Conservation (phyloP, 2,329 filamentous ascomycete species). For the Penicillium thymicola region DNA sequence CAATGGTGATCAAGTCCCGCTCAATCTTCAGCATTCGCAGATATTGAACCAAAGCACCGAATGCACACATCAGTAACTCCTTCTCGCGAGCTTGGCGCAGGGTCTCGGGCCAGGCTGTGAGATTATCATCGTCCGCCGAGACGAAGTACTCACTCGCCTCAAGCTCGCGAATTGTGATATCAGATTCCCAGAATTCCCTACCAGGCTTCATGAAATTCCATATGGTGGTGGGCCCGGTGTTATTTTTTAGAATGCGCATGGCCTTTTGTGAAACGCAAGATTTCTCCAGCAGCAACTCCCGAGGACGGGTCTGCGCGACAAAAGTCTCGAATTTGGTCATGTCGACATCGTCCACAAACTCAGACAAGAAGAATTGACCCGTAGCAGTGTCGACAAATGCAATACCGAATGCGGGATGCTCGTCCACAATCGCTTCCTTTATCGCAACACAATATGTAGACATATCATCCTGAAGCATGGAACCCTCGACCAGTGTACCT, state of each 20-base stretch:
- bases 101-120: slow-evolving; percentile 72
- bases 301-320: slow-evolving; percentile 84
- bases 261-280: slow-evolving; percentile 82
- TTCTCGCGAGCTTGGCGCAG: slow-evolving; percentile 72
- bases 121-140: slow-evolving; percentile 53
- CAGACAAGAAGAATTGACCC: slow-evolving; percentile 88
- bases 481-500: slow-evolving; percentile 89
- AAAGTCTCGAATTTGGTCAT: slow-evolving; percentile 97
- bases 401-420: slow-evolving; percentile 79
- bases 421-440: slow-evolving; percentile 71
- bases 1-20: slow-evolving; percentile 77
- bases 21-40: slow-evolving; percentile 85
- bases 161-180: slow-evolving; percentile 77
- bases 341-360: slow-evolving; percentile 87
- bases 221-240: slow-evolving; percentile 84
- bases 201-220: slow-evolving; percentile 90
- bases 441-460: slow-evolving; percentile 94
- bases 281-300: slow-evolving; percentile 87
- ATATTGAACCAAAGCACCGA: slow-evolving; percentile 86
- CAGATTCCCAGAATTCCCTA: slow-evolving; percentile 87
- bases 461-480: slow-evolving; percentile 98
- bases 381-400: slow-evolving; percentile 95
- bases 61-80: slow-evolving; percentile 81
- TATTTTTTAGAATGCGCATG: slow-evolving; percentile 91
- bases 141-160: slow-evolving; percentile 76